A percentile compares a stretch with the other conserved stretches of the same genome.
These are phyloP conservation scores for Paramecium sonneborni DNA, from an alignment of 73 alveolate species.

Conservation along the genomic window DNA sequence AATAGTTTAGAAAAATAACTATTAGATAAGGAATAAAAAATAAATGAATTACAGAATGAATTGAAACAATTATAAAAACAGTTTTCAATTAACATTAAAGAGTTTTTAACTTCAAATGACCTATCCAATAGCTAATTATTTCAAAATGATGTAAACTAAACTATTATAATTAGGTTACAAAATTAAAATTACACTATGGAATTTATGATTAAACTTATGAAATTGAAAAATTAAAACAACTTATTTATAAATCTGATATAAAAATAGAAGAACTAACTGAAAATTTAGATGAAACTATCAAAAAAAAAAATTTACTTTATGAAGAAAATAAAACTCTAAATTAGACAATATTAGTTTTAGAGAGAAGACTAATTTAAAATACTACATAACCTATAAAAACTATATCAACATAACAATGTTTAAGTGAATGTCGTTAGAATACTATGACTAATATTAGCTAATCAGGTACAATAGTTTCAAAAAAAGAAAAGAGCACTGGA, in stretches of 20 bases:
- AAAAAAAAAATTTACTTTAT: neutral
- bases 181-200: neutral
- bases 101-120: neutral
- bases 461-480: neutral
- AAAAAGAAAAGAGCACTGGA: neutral
- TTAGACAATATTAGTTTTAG: neutral
- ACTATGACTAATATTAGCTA: neutral
- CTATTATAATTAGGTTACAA: neutral
- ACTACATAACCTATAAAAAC: neutral
- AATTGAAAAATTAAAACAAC: neutral
- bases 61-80: neutral
- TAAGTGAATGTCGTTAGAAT: neutral
- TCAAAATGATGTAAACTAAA: neutral
- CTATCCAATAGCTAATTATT: neutral
- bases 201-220: neutral
- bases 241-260: neutral
- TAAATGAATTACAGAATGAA: neutral
- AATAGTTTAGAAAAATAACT: neutral
- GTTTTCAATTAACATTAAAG: neutral
- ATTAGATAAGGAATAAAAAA: neutral
- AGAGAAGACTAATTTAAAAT: neutral
- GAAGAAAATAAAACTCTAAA: neutral
- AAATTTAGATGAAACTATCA: neutral
- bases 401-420: neutral
- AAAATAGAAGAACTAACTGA: neutral